These are phyloP conservation scores for Hammondia hammondi DNA, from an alignment of 169 alveolate genomes.

Conservation along the genomic window DNA sequence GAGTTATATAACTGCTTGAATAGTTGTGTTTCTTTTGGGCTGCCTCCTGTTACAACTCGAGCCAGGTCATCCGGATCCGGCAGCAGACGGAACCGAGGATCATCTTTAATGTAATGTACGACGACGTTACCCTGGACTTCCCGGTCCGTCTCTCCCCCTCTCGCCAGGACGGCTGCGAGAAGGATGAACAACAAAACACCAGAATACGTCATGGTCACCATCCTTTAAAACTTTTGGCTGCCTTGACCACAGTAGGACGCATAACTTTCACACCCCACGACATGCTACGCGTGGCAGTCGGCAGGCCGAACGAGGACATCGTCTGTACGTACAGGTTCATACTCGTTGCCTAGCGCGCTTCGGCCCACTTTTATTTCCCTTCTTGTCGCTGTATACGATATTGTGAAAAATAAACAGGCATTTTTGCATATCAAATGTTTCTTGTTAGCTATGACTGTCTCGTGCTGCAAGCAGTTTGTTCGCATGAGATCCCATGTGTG, in stretches of 20 bases:
- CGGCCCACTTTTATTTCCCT: no score
- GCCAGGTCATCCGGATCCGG: constrained; percentile 56
- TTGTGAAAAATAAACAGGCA: no score
- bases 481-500: no score
- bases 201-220: not conserved
- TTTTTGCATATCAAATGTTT: no score
- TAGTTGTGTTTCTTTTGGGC: constrained; percentile 2
- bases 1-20: constrained; percentile 70
- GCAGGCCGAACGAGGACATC: no score
- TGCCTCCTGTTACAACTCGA: constrained; percentile 37
- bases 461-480: no score
- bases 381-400: no score
- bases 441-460: no score
- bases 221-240: not conserved
- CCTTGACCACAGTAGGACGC: not conserved
- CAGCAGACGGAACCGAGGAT: constrained; percentile 31
- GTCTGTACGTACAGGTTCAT: no score
- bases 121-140: not conserved
- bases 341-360: no score
- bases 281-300: no score
- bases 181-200: not conserved
- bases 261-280: not conserved
- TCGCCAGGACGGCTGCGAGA: not conserved
- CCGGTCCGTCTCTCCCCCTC: not conserved
- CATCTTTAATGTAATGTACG: not conserved